Evolutionary conservation across 352 stramenopile genomes (phyloP), one percentile per base, ranked within the genome.

Genomic region (Peronosclerospora sorghi): DNA sequence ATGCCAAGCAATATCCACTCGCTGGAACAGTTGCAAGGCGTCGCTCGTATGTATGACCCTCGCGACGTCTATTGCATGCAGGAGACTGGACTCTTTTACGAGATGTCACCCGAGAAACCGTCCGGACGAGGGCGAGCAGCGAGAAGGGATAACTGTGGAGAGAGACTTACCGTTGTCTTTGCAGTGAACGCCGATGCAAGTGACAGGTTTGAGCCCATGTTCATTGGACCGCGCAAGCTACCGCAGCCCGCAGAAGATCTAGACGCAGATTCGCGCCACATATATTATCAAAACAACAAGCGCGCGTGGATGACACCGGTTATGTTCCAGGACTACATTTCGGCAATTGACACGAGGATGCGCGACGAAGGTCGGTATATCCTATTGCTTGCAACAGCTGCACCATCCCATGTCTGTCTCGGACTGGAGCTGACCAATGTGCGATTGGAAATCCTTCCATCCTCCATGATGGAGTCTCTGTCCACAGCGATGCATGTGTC

Each of bases 261-360:
- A 6, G 46, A 65, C 26, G 27, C 56, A 17, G 56, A 66, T 13
- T 38, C 50, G 27, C 41, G 45, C 21, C 39, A 55, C 20, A 66
- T 73, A 43, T 61, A 77, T 49, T 81, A 78, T 45, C 61, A 65
- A 37, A 61, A 75, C 43, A 81, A 81, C 54, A 54, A 46, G 26
- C 49, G 56, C 17, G 65, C 62, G 45, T 78, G 68, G 65, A 68
- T 81, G 54, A 81, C 68, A 13, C 63, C 65, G 21, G 64, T 78
- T 27, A 59, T 78, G 45, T 81, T 81, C 51, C 65, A 77, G 49
- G 62, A 78, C 41, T 81, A 62, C 48, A 42, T 81, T 15, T 57
- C 56, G 5, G 47, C 65, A 15, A 36, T 81, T 1, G 68, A 81
- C 51, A 70, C 65, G 20, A 48, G 54, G 6, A 68, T 81, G 63